These are phyloP conservation scores for Phragmites australis DNA, from an alignment of 176 grass and related monocot genomes.

Conservation along the genomic window DNA sequence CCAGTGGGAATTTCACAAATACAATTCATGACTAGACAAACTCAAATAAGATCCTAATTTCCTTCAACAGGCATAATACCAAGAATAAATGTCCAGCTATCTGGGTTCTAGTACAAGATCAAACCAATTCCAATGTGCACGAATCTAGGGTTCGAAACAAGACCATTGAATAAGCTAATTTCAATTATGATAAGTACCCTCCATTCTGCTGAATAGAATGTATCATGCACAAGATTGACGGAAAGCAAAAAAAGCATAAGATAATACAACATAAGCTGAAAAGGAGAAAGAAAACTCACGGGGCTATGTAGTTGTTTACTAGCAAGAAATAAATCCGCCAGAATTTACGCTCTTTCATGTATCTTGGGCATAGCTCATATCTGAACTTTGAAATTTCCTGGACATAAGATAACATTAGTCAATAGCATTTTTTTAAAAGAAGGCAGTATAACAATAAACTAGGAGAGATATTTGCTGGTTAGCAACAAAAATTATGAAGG, in stretches of 20 bases:
- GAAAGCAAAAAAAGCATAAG: neutral
- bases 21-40: neutral
- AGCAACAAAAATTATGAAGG: neutral
- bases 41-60: conserved; percentile 16
- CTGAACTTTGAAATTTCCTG: conserved; percentile 99
- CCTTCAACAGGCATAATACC: neutral
- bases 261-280: conserved; percentile 15
- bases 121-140: neutral
- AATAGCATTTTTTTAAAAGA: neutral
- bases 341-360: conserved; percentile 99
- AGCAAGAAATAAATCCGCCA: conserved; percentile 92
- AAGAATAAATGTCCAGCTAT: neutral
- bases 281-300: conserved; percentile 59
- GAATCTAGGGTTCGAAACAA: neutral
- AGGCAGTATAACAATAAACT: neutral
- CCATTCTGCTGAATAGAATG: conserved; percentile 10
- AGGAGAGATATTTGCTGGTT: neutral
- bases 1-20: neutral
- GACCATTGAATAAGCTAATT: neutral
- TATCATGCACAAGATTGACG: neutral
- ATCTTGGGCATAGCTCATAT: conserved; percentile 96
- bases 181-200: neutral
- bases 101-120: neutral
- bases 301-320: conserved; percentile 75
- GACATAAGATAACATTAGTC: conserved; percentile 29